These are phyloP conservation scores for Yarrowia sp. DNA, from an alignment of 805 yeast genomes.

Conservation along the genomic window DNA sequence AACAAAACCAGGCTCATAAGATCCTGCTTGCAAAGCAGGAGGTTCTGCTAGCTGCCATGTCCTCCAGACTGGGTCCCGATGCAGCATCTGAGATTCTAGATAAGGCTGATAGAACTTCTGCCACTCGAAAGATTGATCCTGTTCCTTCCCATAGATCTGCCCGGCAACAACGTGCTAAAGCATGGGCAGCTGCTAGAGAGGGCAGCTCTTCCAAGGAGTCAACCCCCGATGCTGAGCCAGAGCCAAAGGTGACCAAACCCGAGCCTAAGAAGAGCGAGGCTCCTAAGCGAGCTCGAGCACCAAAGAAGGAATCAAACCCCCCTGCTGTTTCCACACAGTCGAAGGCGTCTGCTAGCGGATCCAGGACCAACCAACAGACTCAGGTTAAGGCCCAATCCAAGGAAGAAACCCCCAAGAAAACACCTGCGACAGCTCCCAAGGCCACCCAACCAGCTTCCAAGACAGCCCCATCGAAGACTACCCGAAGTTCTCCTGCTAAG, in stretches of 20 bases:
- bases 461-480: not conserved
- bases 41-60: not conserved
- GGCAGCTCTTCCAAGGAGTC: not conserved
- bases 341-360: not conserved
- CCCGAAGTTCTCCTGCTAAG: not conserved
- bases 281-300: not conserved
- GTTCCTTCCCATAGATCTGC: not conserved
- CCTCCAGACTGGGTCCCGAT: not conserved
- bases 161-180: constrained; percentile 1
- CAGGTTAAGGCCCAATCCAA: not conserved
- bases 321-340: not conserved
- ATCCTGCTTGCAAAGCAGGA: not conserved
- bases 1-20: not conserved
- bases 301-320: not conserved
- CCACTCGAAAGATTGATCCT: not conserved
- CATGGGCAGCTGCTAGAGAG: not conserved
- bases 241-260: not conserved
- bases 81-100: not conserved
- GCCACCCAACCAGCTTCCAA: not conserved
- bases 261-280: not conserved
- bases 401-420: not conserved
- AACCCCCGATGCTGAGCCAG: not conserved
- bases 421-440: not conserved
- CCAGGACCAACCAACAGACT: no score
- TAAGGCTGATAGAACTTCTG: not conserved